phyloP scores from a whole-genome alignment of 2,329 filamentous ascomycete species.

The Talaromyces amestolkiae region DNA sequence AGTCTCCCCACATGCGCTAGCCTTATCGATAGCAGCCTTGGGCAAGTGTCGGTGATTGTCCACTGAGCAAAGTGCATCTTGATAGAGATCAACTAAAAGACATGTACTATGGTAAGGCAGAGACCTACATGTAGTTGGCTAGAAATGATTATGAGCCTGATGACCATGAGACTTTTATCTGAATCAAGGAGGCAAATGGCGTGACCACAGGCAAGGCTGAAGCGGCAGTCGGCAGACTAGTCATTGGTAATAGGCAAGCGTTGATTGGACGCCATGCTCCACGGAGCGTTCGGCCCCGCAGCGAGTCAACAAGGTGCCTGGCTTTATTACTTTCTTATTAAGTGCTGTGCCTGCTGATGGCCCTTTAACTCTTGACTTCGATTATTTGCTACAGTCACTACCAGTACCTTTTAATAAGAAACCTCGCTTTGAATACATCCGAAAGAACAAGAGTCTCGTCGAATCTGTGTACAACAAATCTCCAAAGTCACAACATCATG shows the following conservation, averaged over 20 bases:
- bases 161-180: not conserved
- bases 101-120: not conserved
- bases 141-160: not conserved
- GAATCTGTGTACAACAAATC: not conserved
- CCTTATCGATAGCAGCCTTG: not conserved
- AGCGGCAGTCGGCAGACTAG: not conserved
- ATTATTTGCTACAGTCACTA: not conserved
- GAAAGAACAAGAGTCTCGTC: not conserved
- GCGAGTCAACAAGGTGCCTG: not conserved
- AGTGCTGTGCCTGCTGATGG: not conserved
- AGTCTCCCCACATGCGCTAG: not conserved
- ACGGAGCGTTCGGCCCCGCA: slow-evolving; percentile 3
- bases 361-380: not conserved
- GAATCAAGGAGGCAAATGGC: not conserved
- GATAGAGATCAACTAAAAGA: not conserved
- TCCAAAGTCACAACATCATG: slow-evolving; percentile 2
- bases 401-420: not conserved
- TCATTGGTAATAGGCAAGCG: not conserved
- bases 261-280: not conserved
- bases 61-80: not conserved
- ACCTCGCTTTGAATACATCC: not conserved
- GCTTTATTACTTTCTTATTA: not conserved
- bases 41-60: not conserved
- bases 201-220: not conserved
- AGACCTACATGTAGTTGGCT: not conserved